Evolutionary conservation across 1,284 basidiomycete species (phyloP).

Genomic region (Rhodotorula sp.): DNA sequence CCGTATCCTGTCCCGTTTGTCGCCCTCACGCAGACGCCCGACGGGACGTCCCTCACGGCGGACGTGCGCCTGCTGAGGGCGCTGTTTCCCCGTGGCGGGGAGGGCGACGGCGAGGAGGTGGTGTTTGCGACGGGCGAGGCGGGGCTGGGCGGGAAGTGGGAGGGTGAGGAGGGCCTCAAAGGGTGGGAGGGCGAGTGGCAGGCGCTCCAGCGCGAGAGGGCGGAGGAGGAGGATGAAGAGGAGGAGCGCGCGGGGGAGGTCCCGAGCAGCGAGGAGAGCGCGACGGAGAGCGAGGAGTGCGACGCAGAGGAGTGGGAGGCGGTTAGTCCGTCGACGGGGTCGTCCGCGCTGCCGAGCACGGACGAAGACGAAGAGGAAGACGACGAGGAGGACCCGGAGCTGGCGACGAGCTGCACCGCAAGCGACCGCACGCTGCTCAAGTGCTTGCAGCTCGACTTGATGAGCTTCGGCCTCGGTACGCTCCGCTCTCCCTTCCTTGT

Average conservation of each 20-base stretch:
- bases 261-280: constrained; percentile 11
- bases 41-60: constrained; percentile 36
- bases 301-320: constrained; percentile 6
- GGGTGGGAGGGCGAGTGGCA: background rate
- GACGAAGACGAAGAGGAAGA: constrained; percentile 13
- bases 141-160: constrained; percentile 37
- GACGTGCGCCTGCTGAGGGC: constrained; percentile 41
- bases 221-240: background rate
- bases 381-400: background rate
- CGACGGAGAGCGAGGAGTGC: background rate
- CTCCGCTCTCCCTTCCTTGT: background rate
- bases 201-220: background rate
- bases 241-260: background rate
- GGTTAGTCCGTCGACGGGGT: background rate
- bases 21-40: constrained; percentile 40
- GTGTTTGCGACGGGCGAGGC: constrained; percentile 38
- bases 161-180: constrained; percentile 29
- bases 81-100: constrained; percentile 17
- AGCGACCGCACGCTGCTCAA: constrained; percentile 40
- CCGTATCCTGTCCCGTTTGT: constrained; percentile 26
- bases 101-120: constrained; percentile 25
- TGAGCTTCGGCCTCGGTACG: constrained; percentile 39
- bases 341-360: background rate
- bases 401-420: background rate
- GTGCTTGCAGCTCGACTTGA: constrained; percentile 41